Conservation (phyloP, 2,329 filamentous ascomycete species). For the Bimuria novae-zelandiae region DNA sequence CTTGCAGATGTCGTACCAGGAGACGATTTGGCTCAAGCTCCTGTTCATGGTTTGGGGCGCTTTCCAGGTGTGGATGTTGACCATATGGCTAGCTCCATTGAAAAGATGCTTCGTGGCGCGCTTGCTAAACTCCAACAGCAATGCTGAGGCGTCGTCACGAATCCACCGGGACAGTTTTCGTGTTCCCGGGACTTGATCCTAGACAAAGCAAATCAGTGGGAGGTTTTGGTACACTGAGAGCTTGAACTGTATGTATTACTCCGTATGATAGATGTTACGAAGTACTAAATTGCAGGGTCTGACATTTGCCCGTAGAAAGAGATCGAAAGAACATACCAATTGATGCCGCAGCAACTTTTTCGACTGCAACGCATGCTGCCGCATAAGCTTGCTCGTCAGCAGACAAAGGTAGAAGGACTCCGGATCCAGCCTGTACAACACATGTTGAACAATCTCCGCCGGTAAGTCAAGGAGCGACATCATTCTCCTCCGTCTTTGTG, state of each 20-base stretch:
- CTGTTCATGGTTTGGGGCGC: constrained; percentile 6
- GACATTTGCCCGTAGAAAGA: background rate
- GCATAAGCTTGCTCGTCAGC: constrained; percentile 22
- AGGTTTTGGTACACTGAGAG: background rate
- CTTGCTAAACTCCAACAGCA: constrained; percentile 10
- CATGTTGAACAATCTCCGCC: constrained; percentile 22
- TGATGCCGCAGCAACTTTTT: constrained; percentile 20
- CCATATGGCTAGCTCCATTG: constrained; percentile 9
- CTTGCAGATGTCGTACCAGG: background rate
- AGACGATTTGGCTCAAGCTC: constrained; percentile 11
- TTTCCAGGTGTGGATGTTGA: constrained; percentile 14
- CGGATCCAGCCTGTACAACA: constrained; percentile 27
- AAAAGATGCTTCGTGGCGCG: constrained; percentile 13
- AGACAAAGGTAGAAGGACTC: constrained; percentile 25
- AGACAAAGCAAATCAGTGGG: background rate
- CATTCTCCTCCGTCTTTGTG: background rate
- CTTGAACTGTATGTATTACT: no score
- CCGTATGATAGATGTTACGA: no score
- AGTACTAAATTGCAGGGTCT: no score
- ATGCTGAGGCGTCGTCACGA: constrained; percentile 2
- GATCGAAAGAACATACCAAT: constrained; percentile 10
- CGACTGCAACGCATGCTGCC: constrained; percentile 22
- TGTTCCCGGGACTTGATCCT: background rate
- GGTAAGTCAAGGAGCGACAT: constrained; percentile 23
- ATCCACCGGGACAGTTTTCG: constrained; percentile 3